Conservation (phyloP, 495 filamentous ascomycete genomes). For the Articulospora tetracladia region DNA sequence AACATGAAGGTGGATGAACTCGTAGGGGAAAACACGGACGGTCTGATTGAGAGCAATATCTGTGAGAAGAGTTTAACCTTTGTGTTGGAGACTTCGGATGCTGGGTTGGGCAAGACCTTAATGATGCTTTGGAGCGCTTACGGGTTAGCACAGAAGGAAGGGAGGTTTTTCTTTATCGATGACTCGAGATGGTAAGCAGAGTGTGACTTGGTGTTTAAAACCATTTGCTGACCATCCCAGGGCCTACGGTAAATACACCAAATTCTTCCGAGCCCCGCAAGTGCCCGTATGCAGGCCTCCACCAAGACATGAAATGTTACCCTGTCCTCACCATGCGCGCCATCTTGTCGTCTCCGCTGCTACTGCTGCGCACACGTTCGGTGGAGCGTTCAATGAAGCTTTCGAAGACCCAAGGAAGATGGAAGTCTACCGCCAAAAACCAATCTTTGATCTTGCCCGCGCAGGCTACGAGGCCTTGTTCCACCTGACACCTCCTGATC, state of each 20-base stretch:
- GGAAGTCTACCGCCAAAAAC: constrained; percentile 43
- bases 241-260: constrained; percentile 65
- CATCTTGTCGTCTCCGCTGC: constrained; percentile 68
- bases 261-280: constrained; percentile 61
- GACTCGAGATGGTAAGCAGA: constrained; percentile 60
- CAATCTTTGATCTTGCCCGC: constrained; percentile 57
- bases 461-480: constrained; percentile 64
- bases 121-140: constrained; percentile 75
- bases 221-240: constrained; percentile 23
- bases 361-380: constrained; percentile 53
- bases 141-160: constrained; percentile 65
- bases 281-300: constrained; percentile 54
- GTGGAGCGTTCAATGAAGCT: constrained; percentile 45
- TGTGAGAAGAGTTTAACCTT: constrained; percentile 68
- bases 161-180: constrained; percentile 69
- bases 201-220: neutral
- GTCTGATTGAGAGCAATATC: constrained; percentile 36
- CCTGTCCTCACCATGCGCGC: constrained; percentile 63
- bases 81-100: constrained; percentile 61
- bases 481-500: constrained; percentile 51
- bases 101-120: constrained; percentile 64
- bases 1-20: constrained; percentile 27
- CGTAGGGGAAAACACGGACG: constrained; percentile 33
- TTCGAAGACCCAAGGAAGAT: constrained; percentile 44
- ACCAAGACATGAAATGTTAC: constrained; percentile 58